phyloP scores from a whole-genome alignment of 192 early-diverging fungal species.

The Rhizophagus sp. region DNA sequence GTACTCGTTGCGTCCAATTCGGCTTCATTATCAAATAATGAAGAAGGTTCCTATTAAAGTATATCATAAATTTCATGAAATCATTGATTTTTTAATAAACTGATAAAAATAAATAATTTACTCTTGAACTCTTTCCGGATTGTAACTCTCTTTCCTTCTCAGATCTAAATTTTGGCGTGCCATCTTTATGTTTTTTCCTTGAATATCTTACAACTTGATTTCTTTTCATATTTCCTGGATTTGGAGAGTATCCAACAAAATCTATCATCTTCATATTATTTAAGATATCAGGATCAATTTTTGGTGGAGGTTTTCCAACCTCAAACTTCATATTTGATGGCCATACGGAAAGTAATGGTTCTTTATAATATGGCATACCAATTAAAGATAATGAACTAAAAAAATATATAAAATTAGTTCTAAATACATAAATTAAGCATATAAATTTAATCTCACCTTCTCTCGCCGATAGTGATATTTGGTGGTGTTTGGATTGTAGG shows the following conservation, averaged over 20 bases:
- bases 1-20: slow-evolving; percentile 43
- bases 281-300: slow-evolving; percentile 75
- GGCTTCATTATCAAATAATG: slow-evolving; percentile 32
- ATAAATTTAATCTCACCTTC: slow-evolving; percentile 39
- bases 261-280: slow-evolving; percentile 86
- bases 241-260: slow-evolving; percentile 93
- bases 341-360: slow-evolving; percentile 82
- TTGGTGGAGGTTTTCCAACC: slow-evolving; percentile 70
- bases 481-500: slow-evolving; percentile 51
- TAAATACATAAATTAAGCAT: neutral
- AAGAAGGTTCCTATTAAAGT: neutral
- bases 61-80: neutral
- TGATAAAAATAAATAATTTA: neutral
- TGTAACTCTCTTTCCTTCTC: slow-evolving; percentile 77
- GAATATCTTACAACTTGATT: slow-evolving; percentile 69
- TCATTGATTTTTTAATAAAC: neutral
- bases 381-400: slow-evolving; percentile 70
- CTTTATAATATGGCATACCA: slow-evolving; percentile 77
- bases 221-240: slow-evolving; percentile 70
- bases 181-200: slow-evolving; percentile 39
- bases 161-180: slow-evolving; percentile 76
- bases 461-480: slow-evolving; percentile 52
- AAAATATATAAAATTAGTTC: slow-evolving; percentile 14
- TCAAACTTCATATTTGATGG: slow-evolving; percentile 62
- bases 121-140: slow-evolving; percentile 44